Evolutionary conservation across 2,329 filamentous ascomycete genomes (phyloP).

Genomic region (Colletotrichum noveboracense): DNA sequence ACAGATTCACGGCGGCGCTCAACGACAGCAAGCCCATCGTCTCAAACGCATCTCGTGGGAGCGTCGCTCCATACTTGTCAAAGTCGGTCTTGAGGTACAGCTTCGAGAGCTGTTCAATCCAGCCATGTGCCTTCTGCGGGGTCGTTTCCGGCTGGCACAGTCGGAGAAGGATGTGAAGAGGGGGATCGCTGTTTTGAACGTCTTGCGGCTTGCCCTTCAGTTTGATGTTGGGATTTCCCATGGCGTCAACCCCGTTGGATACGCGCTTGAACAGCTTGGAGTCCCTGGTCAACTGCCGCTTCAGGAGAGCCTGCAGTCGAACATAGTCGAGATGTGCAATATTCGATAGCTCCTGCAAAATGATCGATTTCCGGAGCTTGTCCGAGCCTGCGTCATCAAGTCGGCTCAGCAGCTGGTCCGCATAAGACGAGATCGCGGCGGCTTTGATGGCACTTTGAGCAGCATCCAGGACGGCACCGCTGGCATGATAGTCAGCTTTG

Average conservation of each 20-base stretch:
- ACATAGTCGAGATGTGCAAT: constrained; percentile 48
- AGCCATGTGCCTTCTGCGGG: constrained; percentile 38
- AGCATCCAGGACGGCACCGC: constrained; percentile 44
- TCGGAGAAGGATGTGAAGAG: constrained; percentile 48
- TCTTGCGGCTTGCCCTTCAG: constrained; percentile 47
- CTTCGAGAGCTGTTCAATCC: constrained; percentile 44
- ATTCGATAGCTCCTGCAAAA: constrained; percentile 53
- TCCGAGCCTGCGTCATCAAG: constrained; percentile 27
- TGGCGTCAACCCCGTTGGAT: constrained; percentile 33
- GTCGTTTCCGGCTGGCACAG: constrained; percentile 45
- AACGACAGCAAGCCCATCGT: constrained; percentile 39
- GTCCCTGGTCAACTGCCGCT: constrained; percentile 41
- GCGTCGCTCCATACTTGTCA: constrained; percentile 31
- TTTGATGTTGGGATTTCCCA: constrained; percentile 37
- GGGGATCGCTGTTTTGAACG: constrained; percentile 40
- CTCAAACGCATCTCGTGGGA: constrained; percentile 37
- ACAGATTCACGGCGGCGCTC: constrained; percentile 44
- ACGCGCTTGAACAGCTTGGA: constrained; percentile 48
- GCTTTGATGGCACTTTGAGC: constrained; percentile 39
- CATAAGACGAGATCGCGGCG: constrained; percentile 45
- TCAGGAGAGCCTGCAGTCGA: constrained; percentile 42
- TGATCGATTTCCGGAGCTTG: constrained; percentile 34
- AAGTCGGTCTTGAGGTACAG: constrained; percentile 37
- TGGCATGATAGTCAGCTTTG: constrained; percentile 47
- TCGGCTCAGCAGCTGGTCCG: constrained; percentile 38